phyloP scores from a whole-genome alignment of 2,329 filamentous ascomycete genomes.

The Aspergillus sp. region DNA sequence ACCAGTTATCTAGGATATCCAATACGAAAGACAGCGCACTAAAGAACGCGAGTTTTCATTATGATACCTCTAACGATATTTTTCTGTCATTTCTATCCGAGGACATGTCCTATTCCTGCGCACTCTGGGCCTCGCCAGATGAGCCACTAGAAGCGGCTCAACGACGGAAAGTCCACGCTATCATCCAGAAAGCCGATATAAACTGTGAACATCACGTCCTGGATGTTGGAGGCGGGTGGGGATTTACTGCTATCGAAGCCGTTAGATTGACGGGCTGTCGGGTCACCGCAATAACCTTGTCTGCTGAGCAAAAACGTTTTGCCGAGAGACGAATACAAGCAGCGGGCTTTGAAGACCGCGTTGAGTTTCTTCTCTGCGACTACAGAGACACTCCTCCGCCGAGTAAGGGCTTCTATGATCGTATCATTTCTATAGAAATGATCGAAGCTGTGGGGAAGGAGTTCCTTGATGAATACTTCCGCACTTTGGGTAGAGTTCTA shows the following conservation, averaged over 20 bases:
- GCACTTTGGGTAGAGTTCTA: not conserved
- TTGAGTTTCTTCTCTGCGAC: slow-evolving; percentile 1
- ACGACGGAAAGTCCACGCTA: not conserved
- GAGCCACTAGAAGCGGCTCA: slow-evolving; percentile 2
- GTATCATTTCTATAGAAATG: slow-evolving; percentile 5
- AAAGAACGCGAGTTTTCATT: slow-evolving; percentile 1
- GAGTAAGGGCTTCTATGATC: not conserved
- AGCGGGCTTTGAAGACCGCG: not conserved
- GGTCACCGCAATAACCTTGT: slow-evolving; percentile 1
- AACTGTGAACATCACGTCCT: not conserved
- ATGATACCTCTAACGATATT: slow-evolving; percentile 4
- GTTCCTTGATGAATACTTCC: not conserved
- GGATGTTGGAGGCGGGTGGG: slow-evolving; percentile 4
- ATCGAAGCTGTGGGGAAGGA: slow-evolving; percentile 5
- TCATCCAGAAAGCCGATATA: not conserved
- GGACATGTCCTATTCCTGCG: slow-evolving; percentile 6
- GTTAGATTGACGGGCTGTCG: slow-evolving; percentile 1
- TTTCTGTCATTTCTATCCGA: slow-evolving; percentile 1
- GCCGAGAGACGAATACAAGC: slow-evolving; percentile 1
- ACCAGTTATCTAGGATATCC: not conserved
- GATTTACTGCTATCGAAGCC: slow-evolving; percentile 1
- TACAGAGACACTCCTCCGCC: not conserved
- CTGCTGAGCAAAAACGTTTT: not conserved
- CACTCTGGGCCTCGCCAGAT: not conserved
- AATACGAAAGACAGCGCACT: not conserved